phyloP scores from a whole-genome alignment of 1,139 yeast genomes.

The Kodamaea arcana region DNA sequence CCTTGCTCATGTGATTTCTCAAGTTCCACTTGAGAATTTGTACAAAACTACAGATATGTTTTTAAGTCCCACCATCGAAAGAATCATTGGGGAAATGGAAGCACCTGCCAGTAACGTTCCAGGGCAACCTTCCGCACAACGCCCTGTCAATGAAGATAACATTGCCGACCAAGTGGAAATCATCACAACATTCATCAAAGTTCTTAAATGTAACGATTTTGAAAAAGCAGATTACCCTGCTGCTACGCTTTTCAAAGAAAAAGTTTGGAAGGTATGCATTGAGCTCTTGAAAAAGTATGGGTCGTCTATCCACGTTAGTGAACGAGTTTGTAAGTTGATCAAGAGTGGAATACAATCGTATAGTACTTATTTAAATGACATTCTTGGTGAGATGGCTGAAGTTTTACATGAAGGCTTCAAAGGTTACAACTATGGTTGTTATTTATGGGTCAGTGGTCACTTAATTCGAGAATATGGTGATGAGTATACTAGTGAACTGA shows the following conservation, averaged over 20 bases:
- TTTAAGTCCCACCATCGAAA: constrained; percentile 60
- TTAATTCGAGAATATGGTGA: constrained; percentile 75
- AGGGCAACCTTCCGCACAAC: neutral
- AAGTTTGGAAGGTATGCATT: constrained; percentile 56
- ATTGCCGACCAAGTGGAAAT: constrained; percentile 73
- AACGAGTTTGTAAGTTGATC: constrained; percentile 66
- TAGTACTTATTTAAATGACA: constrained; percentile 57
- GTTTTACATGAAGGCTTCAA: constrained; percentile 66
- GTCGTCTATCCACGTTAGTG: constrained; percentile 57
- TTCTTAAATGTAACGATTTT: constrained; percentile 43
- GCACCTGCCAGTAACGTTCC: too few relatives aligned
- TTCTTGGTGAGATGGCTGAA: constrained; percentile 62
- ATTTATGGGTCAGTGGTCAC: constrained; percentile 86
- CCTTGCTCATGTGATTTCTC: constrained; percentile 73
- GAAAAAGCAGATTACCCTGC: constrained; percentile 46
- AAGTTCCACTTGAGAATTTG: constrained; percentile 38
- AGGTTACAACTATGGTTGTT: constrained; percentile 71
- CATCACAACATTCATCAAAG: constrained; percentile 64
- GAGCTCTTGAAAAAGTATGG: constrained; percentile 53
- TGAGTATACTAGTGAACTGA: constrained; percentile 39
- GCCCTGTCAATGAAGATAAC: constrained; percentile 12
- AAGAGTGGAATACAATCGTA: constrained; percentile 67
- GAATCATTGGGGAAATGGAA: constrained; percentile 31
- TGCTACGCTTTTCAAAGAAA: constrained; percentile 51
- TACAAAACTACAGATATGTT: constrained; percentile 48